Conservation (phyloP, 2,329 filamentous ascomycete species). For the Pyricularia sp. region DNA sequence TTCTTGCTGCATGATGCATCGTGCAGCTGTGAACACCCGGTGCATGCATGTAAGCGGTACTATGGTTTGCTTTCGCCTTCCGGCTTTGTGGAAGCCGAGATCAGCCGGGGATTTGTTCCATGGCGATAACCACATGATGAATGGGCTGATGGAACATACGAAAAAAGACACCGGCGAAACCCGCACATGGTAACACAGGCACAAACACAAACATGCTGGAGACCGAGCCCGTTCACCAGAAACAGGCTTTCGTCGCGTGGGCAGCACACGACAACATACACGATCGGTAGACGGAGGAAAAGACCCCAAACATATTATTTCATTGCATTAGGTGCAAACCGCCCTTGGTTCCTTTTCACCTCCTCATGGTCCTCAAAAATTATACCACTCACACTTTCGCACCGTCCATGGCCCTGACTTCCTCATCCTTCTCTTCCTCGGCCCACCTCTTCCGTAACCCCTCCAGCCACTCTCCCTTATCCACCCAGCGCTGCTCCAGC, state of each 20-base stretch:
- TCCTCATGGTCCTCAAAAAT: conserved; percentile 3
- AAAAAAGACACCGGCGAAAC: background rate
- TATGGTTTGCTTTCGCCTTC: background rate
- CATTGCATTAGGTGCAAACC: background rate
- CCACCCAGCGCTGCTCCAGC: conserved; percentile 43
- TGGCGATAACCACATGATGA: background rate
- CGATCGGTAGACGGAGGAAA: background rate
- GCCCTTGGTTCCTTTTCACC: background rate
- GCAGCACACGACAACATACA: background rate
- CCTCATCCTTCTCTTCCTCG: conserved; percentile 7
- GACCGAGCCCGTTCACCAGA: background rate
- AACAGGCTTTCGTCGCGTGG: background rate
- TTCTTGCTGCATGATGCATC: background rate
- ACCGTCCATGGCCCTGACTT: background rate
- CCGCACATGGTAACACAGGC: background rate
- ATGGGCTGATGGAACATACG: background rate
- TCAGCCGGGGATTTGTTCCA: background rate
- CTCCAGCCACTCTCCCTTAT: conserved; percentile 43
- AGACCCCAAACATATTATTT: background rate
- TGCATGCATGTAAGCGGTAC: background rate
- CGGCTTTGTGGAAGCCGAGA: background rate
- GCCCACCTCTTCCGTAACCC: conserved; percentile 31
- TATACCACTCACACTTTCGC: conserved; percentile 7
- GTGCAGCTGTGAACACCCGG: background rate
- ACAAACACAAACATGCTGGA: background rate